Percentiles rank a stretch among this genome's conserved stretches.
Conservation (phyloP, 495 filamentous ascomycete species). For the Aspergillus incahuasiensis region DNA sequence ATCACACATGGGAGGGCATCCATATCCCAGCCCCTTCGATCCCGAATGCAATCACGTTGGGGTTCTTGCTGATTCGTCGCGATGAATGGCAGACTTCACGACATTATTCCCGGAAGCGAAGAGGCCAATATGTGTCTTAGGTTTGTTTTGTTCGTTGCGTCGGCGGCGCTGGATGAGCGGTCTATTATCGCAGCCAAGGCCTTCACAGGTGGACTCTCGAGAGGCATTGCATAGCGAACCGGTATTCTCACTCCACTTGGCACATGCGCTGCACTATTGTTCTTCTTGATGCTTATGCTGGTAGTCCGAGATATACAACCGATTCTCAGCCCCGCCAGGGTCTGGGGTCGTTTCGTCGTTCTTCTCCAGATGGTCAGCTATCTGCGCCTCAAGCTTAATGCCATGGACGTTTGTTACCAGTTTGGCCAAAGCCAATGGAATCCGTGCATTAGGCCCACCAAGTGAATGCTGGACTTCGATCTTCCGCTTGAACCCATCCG, state of each 20-base stretch:
- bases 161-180: not conserved
- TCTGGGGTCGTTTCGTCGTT: too few relatives aligned
- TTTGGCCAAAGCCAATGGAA: not conserved
- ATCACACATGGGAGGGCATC: not conserved
- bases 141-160: conserved; percentile 18
- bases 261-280: not conserved
- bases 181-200: not conserved
- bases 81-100: conserved; percentile 7
- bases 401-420: not conserved
- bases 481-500: conserved; percentile 20
- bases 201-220: not conserved
- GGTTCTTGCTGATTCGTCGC: conserved; percentile 16
- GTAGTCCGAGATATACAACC: not conserved
- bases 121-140: conserved; percentile 1
- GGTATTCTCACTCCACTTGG: not conserved
- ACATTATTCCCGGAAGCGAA: conserved; percentile 19
- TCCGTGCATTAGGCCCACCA: conserved; percentile 13
- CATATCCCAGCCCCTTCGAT: conserved; percentile 28
- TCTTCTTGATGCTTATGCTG: not conserved
- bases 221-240: not conserved
- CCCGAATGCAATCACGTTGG: conserved; percentile 36
- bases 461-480: conserved; percentile 21
- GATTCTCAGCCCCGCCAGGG: not conserved
- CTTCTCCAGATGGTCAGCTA: too few relatives aligned
- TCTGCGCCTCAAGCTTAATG: not conserved